Evolutionary conservation across 2,329 filamentous ascomycete species (phyloP), one percentile per base, ranked within the genome.

Genomic region (Tolypocladium pustulatum): DNA sequence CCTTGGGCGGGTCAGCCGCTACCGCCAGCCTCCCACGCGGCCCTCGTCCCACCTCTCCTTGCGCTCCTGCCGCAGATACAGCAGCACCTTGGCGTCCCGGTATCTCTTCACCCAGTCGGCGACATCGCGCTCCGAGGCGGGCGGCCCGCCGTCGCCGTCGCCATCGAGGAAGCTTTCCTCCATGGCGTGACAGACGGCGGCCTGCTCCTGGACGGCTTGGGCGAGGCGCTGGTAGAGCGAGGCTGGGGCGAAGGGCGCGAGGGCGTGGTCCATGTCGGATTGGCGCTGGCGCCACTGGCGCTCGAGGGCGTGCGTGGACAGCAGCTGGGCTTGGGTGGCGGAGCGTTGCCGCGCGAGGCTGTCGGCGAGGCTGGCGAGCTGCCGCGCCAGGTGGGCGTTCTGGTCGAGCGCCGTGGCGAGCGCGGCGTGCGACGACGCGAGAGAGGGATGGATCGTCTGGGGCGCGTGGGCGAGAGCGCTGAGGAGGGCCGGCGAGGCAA

Each of bases 31-130:
- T 13, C 93, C 93, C 38, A 97, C 93, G 64, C 93, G 81, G 30
- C 93, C 91, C 74, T 97, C 93, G 71, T 97, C 94, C 94, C 94
- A 97, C 66, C 94, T 82, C 67, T 91, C 89, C 73, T 92, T 96
- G 64, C 90, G 83, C 76, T 97, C 94, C 68, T 87, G 85, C 59
- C 94, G 81, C 57, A 92, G 77, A 68, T 94, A 95, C 61, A 87
- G 87, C 59, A 88, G 76, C 65, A 89, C 88, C 69, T 87, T 89
- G 12, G 89, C 89, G 65, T 93, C 91, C 65, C 91, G 81, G 63
- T 96, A 89, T 66, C 88, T 78, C 67, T 87, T 81, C 25, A 96
- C 84, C 85, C 94, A 97, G 61, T 97, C 93, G 2, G 81, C 78
- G 32, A 89, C 85, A 74, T 97, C 94, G 68, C 90, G 84, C 75